These are phyloP conservation scores for Inga laurina DNA, from an alignment of 306 rosid species.

Conservation along the genomic window DNA sequence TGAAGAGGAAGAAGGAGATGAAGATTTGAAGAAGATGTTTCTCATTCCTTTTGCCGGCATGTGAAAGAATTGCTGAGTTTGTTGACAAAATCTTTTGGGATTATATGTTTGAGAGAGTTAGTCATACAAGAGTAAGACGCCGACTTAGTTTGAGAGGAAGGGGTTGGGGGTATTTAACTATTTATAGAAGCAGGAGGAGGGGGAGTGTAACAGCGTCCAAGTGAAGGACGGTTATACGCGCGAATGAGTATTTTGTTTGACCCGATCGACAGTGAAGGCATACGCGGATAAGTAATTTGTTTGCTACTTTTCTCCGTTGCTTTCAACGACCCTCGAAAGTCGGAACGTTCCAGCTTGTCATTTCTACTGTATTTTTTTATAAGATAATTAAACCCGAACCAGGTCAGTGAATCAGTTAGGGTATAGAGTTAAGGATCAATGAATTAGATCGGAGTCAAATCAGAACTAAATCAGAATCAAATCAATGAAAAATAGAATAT, in stretches of 20 bases:
- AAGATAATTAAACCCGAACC: too few relatives aligned
- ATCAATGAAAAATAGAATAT: too few relatives aligned
- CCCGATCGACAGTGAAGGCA: not conserved
- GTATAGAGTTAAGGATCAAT: too few relatives aligned
- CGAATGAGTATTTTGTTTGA: not conserved
- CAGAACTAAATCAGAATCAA: too few relatives aligned
- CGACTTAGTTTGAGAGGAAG: not conserved
- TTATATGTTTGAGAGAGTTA: not conserved
- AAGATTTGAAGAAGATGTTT: slow-evolving; percentile 43
- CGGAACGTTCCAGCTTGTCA: not conserved
- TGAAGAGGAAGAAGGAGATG: slow-evolving; percentile 28
- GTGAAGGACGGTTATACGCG: not conserved
- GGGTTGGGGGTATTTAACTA: not conserved
- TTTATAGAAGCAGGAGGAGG: not conserved
- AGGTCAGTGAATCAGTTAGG: too few relatives aligned
- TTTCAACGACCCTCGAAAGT: not conserved
- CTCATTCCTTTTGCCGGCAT: slow-evolving; percentile 21
- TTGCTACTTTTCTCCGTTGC: not conserved
- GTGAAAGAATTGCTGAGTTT: too few relatives aligned
- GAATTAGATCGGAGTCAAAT: too few relatives aligned
- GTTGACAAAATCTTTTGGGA: too few relatives aligned
- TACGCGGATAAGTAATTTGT: not conserved
- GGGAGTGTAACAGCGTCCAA: not conserved
- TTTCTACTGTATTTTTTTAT: too few relatives aligned
- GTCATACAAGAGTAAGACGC: not conserved